phyloP scores from a whole-genome alignment of 2,329 filamentous ascomycete species.

The Sarocladium kiliense region DNA sequence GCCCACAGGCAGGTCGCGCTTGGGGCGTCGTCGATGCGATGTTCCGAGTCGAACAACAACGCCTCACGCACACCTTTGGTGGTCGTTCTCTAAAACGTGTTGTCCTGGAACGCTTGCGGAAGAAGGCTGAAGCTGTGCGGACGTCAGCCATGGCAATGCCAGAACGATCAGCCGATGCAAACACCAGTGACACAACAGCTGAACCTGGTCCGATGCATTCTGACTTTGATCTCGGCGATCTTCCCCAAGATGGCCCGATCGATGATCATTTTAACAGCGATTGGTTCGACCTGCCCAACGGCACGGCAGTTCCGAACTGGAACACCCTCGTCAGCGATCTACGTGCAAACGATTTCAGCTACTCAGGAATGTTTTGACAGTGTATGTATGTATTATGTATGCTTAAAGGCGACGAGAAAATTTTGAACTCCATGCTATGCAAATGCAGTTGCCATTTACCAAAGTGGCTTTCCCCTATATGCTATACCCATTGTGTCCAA shows the following conservation, averaged over 20 bases:
- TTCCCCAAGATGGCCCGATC: background rate
- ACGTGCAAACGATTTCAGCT: background rate
- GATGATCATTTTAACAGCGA: background rate
- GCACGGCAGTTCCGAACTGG: conserved; percentile 1
- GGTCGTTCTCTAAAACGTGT: background rate
- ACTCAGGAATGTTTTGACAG: background rate
- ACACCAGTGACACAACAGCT: too few relatives aligned
- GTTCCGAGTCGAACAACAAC: conserved; percentile 6
- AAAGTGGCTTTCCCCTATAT: too few relatives aligned
- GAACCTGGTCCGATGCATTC: too few relatives aligned
- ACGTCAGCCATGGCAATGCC: background rate
- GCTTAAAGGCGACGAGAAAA: background rate
- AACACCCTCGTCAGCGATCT: conserved; percentile 5
- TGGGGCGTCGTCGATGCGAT: conserved; percentile 6
- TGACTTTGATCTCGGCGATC: background rate
- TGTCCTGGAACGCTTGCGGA: background rate
- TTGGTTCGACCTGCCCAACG: background rate
- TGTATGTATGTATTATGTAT: background rate
- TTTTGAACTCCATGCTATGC: conserved; percentile 6
- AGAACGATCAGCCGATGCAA: too few relatives aligned
- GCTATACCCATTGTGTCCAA: too few relatives aligned
- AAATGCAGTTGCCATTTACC: background rate
- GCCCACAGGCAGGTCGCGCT: background rate
- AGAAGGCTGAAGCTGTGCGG: conserved; percentile 2
- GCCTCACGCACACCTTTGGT: background rate